phyloP scores from a whole-genome alignment of 73 alveolate species.

The Tetrahymena malaccensis region DNA sequence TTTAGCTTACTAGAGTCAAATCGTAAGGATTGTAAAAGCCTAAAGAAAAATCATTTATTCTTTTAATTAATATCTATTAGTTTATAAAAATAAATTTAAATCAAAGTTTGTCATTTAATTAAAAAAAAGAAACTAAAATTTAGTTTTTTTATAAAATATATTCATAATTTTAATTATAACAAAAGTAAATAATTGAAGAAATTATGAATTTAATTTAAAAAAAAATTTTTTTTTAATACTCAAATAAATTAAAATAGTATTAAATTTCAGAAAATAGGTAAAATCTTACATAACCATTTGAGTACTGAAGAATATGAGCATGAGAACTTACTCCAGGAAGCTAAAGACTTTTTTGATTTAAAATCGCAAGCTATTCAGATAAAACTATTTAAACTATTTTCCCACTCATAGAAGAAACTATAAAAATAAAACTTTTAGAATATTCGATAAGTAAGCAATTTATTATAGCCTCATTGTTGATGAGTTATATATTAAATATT shows the following conservation, averaged over 20 bases:
- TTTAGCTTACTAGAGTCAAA: background rate
- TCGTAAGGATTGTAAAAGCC: background rate
- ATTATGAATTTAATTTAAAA: no score
- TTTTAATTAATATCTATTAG: background rate
- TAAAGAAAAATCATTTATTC: background rate
- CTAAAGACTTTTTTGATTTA: background rate
- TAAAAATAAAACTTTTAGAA: background rate
- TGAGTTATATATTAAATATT: no score
- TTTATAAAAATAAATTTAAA: no score
- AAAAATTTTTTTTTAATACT: no score
- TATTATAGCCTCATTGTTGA: background rate
- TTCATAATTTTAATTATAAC: no score
- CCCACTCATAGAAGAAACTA: background rate
- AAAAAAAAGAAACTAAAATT: no score
- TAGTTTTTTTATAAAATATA: no score
- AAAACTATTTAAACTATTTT: background rate
- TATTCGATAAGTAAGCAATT: background rate
- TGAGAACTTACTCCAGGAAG: background rate
- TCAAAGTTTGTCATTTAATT: no score
- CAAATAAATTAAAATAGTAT: no score
- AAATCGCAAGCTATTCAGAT: background rate
- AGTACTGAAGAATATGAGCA: background rate
- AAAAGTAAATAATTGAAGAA: no score
- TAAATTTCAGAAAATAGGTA: no score
- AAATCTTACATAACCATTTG: background rate